phyloP scores from a whole-genome alignment of 2,329 filamentous ascomycete species.

The Aspergillus sp. region DNA sequence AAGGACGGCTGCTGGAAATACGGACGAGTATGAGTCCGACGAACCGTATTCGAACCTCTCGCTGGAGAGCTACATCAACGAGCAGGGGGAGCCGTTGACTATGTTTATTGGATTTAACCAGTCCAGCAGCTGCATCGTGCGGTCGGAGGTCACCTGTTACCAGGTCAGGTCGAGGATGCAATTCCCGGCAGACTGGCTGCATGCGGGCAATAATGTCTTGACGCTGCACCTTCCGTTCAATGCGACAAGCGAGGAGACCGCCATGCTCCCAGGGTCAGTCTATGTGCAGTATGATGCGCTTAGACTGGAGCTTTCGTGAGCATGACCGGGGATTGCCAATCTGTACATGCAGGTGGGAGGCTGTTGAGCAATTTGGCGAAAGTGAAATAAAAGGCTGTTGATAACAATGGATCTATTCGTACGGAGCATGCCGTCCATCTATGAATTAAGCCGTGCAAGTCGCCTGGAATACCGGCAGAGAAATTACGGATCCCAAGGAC shows the following conservation, averaged over 20 bases:
- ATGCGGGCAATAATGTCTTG: slow-evolving; percentile 46
- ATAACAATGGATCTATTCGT: no score
- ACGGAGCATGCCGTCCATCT: no score
- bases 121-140: slow-evolving; percentile 51
- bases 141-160: slow-evolving; percentile 54
- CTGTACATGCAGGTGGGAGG: no score
- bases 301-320: slow-evolving; percentile 43
- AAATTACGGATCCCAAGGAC: slow-evolving; percentile 43
- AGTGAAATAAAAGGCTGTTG: no score
- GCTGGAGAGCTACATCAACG: slow-evolving; percentile 43
- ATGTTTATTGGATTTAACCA: slow-evolving; percentile 40
- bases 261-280: slow-evolving; percentile 44
- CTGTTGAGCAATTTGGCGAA: no score
- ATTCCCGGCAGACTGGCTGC: slow-evolving; percentile 44
- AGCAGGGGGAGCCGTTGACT: slow-evolving; percentile 21
- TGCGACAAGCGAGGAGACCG: slow-evolving; percentile 50
- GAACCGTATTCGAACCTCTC: slow-evolving; percentile 47
- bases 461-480: neutral
- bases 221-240: slow-evolving; percentile 51
- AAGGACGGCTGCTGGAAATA: slow-evolving; percentile 55
- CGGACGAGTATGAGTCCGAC: slow-evolving; percentile 47
- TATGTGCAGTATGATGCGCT: slow-evolving; percentile 61
- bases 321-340: no score
- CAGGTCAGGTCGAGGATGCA: slow-evolving; percentile 51
- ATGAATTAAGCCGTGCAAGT: no score